Conservation (phyloP, 805 yeast species). For the Saccharomycopsis javanensis region DNA sequence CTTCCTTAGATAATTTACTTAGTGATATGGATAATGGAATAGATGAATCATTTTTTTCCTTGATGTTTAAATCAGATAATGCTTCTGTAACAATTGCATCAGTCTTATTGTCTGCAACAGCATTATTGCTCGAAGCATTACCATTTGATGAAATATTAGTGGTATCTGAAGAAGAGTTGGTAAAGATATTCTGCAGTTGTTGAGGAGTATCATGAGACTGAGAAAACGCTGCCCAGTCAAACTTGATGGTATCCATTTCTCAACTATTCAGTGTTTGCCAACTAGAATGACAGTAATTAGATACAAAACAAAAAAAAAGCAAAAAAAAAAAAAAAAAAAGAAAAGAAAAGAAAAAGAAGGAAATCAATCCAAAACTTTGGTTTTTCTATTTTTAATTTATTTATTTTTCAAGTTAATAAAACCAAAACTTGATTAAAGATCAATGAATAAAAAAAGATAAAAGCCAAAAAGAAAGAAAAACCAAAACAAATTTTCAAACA, state of each 20-base stretch:
- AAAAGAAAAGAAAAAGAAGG: not conserved
- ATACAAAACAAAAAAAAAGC: not conserved
- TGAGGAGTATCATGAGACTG: conserved; percentile 9
- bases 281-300: too few species aligned
- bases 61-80: not conserved
- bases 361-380: too few species aligned
- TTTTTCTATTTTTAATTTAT: too few species aligned
- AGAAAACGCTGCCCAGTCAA: conserved; percentile 19
- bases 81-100: not conserved
- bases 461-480: too few species aligned
- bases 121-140: too few species aligned
- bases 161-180: not conserved
- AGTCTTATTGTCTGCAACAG: not conserved
- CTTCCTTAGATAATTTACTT: conserved; percentile 64
- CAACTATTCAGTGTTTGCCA: not conserved
- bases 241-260: conserved; percentile 15
- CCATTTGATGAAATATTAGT: not conserved
- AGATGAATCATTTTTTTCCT: not conserved
- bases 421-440: too few species aligned
- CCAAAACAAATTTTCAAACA: too few species aligned
- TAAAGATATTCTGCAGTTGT: not conserved
- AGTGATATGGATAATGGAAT: conserved; percentile 58
- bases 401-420: too few species aligned
- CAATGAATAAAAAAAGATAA: too few species aligned
- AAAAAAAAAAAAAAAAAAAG: not conserved